These are phyloP conservation scores for Coprinellus aureogranulatus DNA, from an alignment of 768 basidiomycete species.

Conservation along the genomic window DNA sequence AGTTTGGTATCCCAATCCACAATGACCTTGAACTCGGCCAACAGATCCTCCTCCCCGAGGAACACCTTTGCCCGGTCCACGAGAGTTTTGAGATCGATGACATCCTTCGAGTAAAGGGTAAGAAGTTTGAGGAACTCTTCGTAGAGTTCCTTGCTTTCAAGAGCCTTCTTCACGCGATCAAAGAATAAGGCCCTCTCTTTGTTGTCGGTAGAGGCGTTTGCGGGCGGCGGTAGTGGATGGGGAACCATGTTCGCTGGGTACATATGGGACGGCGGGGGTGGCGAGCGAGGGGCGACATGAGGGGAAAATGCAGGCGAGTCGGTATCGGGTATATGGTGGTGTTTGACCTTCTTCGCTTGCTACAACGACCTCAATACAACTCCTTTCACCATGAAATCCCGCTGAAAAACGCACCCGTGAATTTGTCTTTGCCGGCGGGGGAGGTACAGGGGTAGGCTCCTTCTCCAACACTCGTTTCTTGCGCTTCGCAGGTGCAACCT, in stretches of 20 bases:
- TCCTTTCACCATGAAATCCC: not conserved
- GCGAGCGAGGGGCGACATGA: slow-evolving; percentile 43
- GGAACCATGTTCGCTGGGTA: slow-evolving; percentile 21
- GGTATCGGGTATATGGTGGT: slow-evolving; percentile 57
- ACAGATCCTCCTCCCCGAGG: slow-evolving; percentile 77
- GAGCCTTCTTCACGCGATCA: slow-evolving; percentile 81
- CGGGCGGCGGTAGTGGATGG: slow-evolving; percentile 16
- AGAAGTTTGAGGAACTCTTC: slow-evolving; percentile 96
- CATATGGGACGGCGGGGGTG: slow-evolving; percentile 31
- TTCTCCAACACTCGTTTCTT: slow-evolving; percentile 67
- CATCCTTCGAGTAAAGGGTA: slow-evolving; percentile 85
- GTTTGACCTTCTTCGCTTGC: slow-evolving; percentile 64
- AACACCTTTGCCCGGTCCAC: slow-evolving; percentile 79
- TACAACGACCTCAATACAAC: slow-evolving; percentile 10
- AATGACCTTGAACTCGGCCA: slow-evolving; percentile 81
- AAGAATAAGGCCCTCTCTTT: slow-evolving; percentile 95
- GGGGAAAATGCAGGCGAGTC: slow-evolving; percentile 55
- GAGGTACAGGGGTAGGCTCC: slow-evolving; percentile 59
- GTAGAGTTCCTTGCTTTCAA: slow-evolving; percentile 74
- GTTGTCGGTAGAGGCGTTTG: slow-evolving; percentile 48
- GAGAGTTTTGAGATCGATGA: slow-evolving; percentile 82
- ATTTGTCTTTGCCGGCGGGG: slow-evolving; percentile 40
- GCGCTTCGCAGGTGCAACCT: slow-evolving; percentile 46
- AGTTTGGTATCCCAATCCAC: slow-evolving; percentile 74
- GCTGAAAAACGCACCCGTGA: slow-evolving; percentile 21